These are phyloP conservation scores for Nannizziopsis barbatae DNA, from an alignment of 2,329 filamentous ascomycete species.

Conservation along the genomic window DNA sequence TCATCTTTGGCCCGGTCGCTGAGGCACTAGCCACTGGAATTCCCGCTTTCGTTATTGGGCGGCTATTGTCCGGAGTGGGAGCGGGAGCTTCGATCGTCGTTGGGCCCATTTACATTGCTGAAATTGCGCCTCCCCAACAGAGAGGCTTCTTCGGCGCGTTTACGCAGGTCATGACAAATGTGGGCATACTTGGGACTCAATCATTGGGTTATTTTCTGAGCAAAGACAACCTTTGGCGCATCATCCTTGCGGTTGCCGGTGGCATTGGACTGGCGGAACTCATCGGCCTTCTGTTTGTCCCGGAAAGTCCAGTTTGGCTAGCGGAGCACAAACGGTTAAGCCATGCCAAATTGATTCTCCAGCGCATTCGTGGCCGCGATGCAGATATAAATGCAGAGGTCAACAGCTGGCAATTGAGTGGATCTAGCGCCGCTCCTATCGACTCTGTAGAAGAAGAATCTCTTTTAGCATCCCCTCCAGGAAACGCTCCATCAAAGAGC, in stretches of 20 bases:
- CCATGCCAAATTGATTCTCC: constrained; percentile 56
- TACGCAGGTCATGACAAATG: constrained; percentile 88
- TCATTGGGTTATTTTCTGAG: constrained; percentile 79
- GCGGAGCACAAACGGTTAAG: constrained; percentile 52
- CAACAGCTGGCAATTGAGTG: constrained; percentile 43
- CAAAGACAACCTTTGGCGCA: constrained; percentile 65
- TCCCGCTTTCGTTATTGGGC: constrained; percentile 56
- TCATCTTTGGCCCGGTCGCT: constrained; percentile 60
- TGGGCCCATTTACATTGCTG: constrained; percentile 87
- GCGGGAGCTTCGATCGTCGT: constrained; percentile 86
- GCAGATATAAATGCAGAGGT: constrained; percentile 65
- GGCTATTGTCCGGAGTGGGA: constrained; percentile 69
- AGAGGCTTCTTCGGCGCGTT: constrained; percentile 68
- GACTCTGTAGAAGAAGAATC: constrained; percentile 52
- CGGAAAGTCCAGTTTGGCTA: constrained; percentile 82
- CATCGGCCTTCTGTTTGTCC: constrained; percentile 60
- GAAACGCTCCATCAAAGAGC: constrained; percentile 56
- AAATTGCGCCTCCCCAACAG: constrained; percentile 64
- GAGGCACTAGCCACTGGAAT: constrained; percentile 63
- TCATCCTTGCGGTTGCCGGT: constrained; percentile 66
- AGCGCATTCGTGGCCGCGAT: constrained; percentile 60
- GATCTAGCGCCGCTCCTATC: constrained; percentile 1
- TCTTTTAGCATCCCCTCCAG: constrained; percentile 46
- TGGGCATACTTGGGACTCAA: constrained; percentile 77
- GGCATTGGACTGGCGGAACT: constrained; percentile 57